Evolutionary conservation across 1,284 basidiomycete species (phyloP).

Genomic region (Xerocomus nothofagi): DNA sequence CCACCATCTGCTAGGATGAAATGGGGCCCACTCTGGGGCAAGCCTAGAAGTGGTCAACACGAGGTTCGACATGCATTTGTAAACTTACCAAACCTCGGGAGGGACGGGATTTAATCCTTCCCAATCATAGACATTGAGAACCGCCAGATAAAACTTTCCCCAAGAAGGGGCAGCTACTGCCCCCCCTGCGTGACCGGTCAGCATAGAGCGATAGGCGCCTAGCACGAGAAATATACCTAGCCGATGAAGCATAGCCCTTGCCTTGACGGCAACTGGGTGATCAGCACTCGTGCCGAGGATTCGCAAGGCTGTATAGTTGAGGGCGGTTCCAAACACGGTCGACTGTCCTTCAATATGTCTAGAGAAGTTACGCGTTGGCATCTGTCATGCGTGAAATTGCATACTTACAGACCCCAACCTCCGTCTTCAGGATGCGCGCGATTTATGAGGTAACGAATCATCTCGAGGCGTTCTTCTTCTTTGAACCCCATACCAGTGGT

Average conservation of each 20-base stretch:
- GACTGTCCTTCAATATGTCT: conserved; percentile 94
- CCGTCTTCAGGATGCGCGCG: conserved; percentile 74
- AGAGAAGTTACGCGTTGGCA: conserved; percentile 2
- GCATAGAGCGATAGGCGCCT: background rate
- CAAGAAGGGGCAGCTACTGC: conserved; percentile 84
- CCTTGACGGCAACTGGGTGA: conserved; percentile 77
- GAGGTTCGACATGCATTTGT: background rate
- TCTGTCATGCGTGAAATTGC: background rate
- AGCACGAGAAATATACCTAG: conserved; percentile 58
- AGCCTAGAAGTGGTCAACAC: conserved; percentile 49
- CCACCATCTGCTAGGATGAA: conserved; percentile 98
- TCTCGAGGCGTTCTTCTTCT: conserved; percentile 82
- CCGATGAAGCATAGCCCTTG: conserved; percentile 75
- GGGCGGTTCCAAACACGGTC: conserved; percentile 91
- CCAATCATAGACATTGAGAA: conserved; percentile 96
- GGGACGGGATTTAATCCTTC: conserved; percentile 92
- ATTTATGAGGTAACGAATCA: conserved; percentile 90
- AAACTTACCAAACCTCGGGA: conserved; percentile 84
- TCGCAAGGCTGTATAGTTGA: conserved; percentile 89
- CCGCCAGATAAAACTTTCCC: conserved; percentile 97
- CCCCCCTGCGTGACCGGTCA: conserved; percentile 80
- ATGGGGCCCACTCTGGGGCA: conserved; percentile 87
- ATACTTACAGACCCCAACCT: conserved; percentile 89
- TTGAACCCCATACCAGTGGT: conserved; percentile 80
- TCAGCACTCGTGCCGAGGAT: conserved; percentile 84